Conservation (phyloP, 495 filamentous ascomycete genomes). For the Penicillium silybi region DNA sequence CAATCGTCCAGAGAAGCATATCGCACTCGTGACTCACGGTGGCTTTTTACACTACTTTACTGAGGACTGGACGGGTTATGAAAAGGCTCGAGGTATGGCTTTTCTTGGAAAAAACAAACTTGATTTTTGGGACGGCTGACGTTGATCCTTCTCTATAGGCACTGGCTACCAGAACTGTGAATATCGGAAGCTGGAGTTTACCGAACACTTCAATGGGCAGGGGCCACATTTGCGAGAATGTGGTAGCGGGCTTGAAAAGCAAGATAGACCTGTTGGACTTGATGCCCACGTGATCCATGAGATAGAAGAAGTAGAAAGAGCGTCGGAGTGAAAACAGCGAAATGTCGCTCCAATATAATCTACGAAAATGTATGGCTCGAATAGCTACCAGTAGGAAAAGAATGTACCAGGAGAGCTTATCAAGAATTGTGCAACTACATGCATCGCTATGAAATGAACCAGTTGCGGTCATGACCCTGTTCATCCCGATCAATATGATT, state of each 20-base stretch:
- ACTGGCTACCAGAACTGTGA: constrained; percentile 21
- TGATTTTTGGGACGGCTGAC: no score
- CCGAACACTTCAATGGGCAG: constrained; percentile 5
- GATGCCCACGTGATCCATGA: constrained; percentile 13
- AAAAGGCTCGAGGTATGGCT: constrained; percentile 10
- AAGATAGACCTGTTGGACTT: constrained; percentile 6
- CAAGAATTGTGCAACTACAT: background rate
- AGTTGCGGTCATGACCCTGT: background rate
- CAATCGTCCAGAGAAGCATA: constrained; percentile 13
- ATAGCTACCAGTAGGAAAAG: no score
- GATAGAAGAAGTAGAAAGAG: constrained; percentile 5
- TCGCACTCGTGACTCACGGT: constrained; percentile 19
- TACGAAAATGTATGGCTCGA: no score
- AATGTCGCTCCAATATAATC: no score
- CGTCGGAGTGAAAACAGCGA: no score
- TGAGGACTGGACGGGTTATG: constrained; percentile 22
- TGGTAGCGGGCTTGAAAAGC: constrained; percentile 3
- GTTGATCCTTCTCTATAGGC: background rate
- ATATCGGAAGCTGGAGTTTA: constrained; percentile 16
- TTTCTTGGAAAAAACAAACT: no score
- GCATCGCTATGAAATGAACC: background rate
- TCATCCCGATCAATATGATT: constrained; percentile 9
- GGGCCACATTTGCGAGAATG: constrained; percentile 13
- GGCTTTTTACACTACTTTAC: constrained; percentile 20
- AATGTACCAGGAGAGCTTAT: no score